These are phyloP conservation scores for Patellifolia procumbens DNA, from an alignment of 179 eudicot species.

Conservation along the genomic window DNA sequence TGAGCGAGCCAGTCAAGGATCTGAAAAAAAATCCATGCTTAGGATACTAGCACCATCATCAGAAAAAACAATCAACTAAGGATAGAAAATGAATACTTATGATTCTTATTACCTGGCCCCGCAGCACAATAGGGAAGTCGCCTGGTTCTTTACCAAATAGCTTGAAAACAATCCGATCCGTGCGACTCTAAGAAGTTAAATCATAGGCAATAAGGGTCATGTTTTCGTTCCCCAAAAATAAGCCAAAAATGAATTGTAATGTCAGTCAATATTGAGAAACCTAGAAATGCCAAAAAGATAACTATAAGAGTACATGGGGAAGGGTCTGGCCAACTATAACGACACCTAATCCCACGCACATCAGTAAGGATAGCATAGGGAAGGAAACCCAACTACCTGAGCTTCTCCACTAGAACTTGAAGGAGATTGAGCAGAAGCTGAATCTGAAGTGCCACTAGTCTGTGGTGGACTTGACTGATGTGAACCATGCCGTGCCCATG, in stretches of 20 bases:
- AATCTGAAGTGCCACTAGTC: conserved; percentile 77
- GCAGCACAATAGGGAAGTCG: conserved; percentile 48
- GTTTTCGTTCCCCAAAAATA: background rate
- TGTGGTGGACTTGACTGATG: no score
- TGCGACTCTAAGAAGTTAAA: conserved; percentile 40
- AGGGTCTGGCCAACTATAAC: background rate
- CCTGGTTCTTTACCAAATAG: no score
- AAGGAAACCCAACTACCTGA: conserved; percentile 48
- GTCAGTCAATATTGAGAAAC: no score
- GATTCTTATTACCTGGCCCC: conserved; percentile 42
- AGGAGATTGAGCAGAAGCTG: conserved; percentile 66
- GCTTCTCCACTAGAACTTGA: conserved; percentile 85
- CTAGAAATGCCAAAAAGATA: background rate
- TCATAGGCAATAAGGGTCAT: conserved; percentile 1
- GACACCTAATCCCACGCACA: background rate
- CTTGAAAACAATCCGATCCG: no score
- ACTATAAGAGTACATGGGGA: background rate
- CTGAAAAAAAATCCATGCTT: no score
- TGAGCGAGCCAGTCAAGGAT: no score
- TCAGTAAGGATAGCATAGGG: background rate
- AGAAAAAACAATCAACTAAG: background rate
- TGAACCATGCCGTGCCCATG: no score
- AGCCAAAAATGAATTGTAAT: no score
- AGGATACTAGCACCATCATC: conserved; percentile 14
- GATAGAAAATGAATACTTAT: background rate